phyloP scores from a whole-genome alignment of 1,284 basidiomycete species.

The Bondarzewia mesenterica region DNA sequence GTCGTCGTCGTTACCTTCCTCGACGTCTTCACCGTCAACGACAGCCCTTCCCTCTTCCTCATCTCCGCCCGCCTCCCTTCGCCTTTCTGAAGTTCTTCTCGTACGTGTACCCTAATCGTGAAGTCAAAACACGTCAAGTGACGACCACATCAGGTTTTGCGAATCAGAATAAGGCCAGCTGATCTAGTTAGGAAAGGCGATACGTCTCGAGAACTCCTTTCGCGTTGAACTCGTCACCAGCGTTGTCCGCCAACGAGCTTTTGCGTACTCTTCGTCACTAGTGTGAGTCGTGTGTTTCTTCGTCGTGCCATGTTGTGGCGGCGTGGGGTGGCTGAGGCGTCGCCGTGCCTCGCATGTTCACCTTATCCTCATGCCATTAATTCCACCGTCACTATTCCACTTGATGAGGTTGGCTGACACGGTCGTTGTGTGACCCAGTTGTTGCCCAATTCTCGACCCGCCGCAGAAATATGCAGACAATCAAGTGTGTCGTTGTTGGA shows the following conservation, averaged over 20 bases:
- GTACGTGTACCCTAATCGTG: background rate
- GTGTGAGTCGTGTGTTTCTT: background rate
- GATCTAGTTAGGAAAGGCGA: background rate
- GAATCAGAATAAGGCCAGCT: background rate
- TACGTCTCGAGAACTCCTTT: background rate
- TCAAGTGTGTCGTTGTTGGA: conserved; percentile 98
- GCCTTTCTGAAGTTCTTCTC: background rate
- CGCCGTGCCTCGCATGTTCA: background rate
- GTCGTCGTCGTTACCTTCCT: conserved; percentile 7
- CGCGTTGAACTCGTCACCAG: background rate
- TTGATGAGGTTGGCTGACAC: background rate
- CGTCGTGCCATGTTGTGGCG: background rate
- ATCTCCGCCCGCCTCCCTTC: background rate
- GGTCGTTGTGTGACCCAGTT: background rate
- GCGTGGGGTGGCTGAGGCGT: background rate
- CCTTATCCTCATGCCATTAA: background rate
- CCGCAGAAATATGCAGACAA: conserved; percentile 79
- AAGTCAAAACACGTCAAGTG: background rate
- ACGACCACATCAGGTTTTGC: background rate
- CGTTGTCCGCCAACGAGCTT: background rate
- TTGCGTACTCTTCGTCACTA: background rate
- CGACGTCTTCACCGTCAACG: conserved; percentile 1
- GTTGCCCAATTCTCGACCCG: background rate
- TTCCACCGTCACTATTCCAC: background rate
- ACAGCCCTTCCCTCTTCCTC: background rate